Base-by-base conservation (phyloP, 2,329 filamentous ascomycete genomes). In the Fusarium graminum region DNA sequence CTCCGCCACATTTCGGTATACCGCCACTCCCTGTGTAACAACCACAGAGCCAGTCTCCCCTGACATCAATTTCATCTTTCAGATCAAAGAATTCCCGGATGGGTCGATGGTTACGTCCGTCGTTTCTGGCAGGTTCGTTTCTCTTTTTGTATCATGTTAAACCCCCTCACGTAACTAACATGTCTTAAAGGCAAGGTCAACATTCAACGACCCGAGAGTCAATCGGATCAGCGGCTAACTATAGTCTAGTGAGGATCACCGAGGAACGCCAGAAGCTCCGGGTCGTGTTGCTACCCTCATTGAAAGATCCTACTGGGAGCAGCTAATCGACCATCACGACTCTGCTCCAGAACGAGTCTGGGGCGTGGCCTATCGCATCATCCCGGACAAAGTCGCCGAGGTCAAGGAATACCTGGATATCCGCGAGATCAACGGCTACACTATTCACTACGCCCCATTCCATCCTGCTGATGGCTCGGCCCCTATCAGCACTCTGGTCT, bases 391-490 rank as follows among this genome's bases (percentile, higher is more conserved):
- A 68, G 93, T 96, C 22, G 85, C 88, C 61, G 90, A 94, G 80
- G 94, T 97, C 6, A 90, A 92, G 70, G 86, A 89, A 59, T 97
- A 97, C 77, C 91, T 99, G 45, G 94, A 98, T 78, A 94, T 97
- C 68, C 90, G 95, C 43, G 95, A 99, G 79, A 97, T 98, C 75
- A 97, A 98, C 80, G 95, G 95, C 26, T 99, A 99, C 80, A 92
- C 90, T 52, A 96, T 97, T 69, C 94, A 97, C 79, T 92, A 93
- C 78, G 92, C 93, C 28, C 88, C 91, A 0, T 97, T 98, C 77
- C 83, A 94, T 72, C 72, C 78, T n/a, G 75, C 78, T 40, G 77
- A 81, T 65, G 74, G 74, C 26, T 74, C 75, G 14, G 55, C 74
- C 6, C 69, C 78, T 19, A 84, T 88, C 71, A 78, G 75, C 52